These are phyloP conservation scores for Suhomyces chickasaworum DNA, from an alignment of 1,139 yeast species.

Conservation along the genomic window DNA sequence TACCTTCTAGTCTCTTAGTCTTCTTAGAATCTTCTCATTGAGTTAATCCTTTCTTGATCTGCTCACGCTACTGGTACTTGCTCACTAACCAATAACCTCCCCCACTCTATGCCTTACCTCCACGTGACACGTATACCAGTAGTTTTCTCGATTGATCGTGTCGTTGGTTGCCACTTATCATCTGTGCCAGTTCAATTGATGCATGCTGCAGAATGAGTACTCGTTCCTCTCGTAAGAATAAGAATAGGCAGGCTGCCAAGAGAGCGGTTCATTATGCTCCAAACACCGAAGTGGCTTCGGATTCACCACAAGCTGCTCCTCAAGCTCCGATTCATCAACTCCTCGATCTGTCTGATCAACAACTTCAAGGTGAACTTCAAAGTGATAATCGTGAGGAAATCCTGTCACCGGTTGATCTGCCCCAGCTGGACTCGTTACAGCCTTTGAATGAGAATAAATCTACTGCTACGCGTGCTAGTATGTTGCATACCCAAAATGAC, in stretches of 20 bases:
- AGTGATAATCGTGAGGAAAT: background rate
- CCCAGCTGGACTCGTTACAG: background rate
- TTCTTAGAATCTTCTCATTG: no score
- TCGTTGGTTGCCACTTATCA: background rate
- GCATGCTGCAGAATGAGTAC: constrained; percentile 5
- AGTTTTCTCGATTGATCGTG: constrained; percentile 1
- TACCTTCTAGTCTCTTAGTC: no score
- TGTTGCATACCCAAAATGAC: constrained; percentile 6
- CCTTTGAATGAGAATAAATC: constrained; percentile 10
- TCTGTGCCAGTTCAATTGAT: constrained; percentile 2
- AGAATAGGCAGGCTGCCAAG: constrained; percentile 8
- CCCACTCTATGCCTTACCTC: no score
- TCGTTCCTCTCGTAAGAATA: constrained; percentile 9
- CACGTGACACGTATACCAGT: constrained; percentile 1
- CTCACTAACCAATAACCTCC: no score
- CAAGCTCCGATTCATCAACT: background rate
- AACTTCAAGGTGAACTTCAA: no score
- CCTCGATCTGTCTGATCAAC: background rate
- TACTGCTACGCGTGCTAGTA: constrained; percentile 8
- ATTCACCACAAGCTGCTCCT: background rate
- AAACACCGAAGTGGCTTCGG: background rate
- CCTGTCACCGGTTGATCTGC: background rate
- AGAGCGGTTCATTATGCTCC: constrained; percentile 10
- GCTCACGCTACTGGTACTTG: no score
- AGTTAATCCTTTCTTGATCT: no score